phyloP scores from a whole-genome alignment of 148 eudicot genomes.

The Rhododendron griersonianum region DNA sequence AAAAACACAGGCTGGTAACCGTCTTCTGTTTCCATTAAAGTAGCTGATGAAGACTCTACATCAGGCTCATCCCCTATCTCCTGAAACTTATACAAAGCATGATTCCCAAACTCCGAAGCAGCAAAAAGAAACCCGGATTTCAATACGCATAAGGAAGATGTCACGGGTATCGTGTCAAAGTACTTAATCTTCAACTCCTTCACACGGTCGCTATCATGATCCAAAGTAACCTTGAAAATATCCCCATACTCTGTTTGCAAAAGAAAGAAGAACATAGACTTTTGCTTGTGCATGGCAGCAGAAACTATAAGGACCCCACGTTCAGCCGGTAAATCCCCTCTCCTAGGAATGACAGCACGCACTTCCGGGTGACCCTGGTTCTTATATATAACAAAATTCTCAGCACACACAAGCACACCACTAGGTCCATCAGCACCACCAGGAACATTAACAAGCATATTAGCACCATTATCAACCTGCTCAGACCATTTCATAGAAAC shows the following conservation, averaged over 20 bases:
- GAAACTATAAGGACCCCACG: conserved; percentile 76
- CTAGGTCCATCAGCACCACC: conserved; percentile 99
- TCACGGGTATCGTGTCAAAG: conserved; percentile 90
- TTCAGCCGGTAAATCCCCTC: conserved; percentile 84
- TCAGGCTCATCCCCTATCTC: conserved; percentile 97
- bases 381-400: conserved; percentile 92
- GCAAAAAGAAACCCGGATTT: conserved; percentile 92
- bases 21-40: conserved; percentile 84
- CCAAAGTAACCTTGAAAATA: conserved; percentile 83
- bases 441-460: conserved; percentile 92
- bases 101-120: conserved; percentile 97
- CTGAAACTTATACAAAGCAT: conserved; percentile 90
- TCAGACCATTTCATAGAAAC: conserved; percentile 99
- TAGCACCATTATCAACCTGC: conserved; percentile 93
- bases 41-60: conserved; percentile 75
- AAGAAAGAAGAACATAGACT: conserved; percentile 87
- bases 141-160: conserved; percentile 76
- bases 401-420: conserved; percentile 97
- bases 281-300: conserved; percentile 87
- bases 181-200: conserved; percentile 81
- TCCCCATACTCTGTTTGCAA: conserved; percentile 94
- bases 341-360: conserved; percentile 86
- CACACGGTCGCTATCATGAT: conserved; percentile 69
- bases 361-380: conserved; percentile 93
- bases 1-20: conserved; percentile 91